These are phyloP conservation scores for Rosa multiflora DNA, from an alignment of 306 rosid species.

Conservation along the genomic window DNA sequence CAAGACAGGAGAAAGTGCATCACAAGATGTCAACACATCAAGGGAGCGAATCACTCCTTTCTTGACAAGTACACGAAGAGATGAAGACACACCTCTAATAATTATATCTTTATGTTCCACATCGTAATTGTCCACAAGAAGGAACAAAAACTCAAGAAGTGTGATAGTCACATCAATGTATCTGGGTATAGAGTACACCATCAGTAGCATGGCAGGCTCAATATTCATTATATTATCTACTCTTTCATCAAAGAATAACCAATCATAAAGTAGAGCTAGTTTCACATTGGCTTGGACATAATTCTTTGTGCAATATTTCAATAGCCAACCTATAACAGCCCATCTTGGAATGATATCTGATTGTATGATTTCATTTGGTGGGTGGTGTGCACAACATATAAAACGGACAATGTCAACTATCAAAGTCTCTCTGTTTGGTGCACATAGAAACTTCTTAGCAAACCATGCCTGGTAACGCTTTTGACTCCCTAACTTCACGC, in stretches of 20 bases:
- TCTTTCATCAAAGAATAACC: constrained; percentile 75
- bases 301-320: constrained; percentile 50
- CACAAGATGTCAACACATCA: constrained; percentile 52
- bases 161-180: constrained; percentile 55
- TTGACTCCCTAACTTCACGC: too few relatives aligned
- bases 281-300: constrained; percentile 54
- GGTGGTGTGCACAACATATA: too few relatives aligned
- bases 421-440: too few relatives aligned
- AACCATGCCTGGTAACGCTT: too few relatives aligned
- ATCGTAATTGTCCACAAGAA: constrained; percentile 74
- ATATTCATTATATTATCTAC: constrained; percentile 77
- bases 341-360: constrained; percentile 4
- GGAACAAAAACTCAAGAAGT: constrained; percentile 71
- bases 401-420: too few relatives aligned
- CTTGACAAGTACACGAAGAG: constrained; percentile 44
- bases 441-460: too few relatives aligned
- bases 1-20: constrained; percentile 43
- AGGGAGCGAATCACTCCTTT: constrained; percentile 61
- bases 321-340: constrained; percentile 88
- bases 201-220: constrained; percentile 77
- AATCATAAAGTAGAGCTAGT: constrained; percentile 82
- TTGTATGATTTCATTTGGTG: too few relatives aligned
- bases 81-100: constrained; percentile 55
- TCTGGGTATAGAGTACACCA: constrained; percentile 65
- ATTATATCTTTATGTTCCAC: constrained; percentile 43